A percentile compares a stretch with the other conserved stretches of the same genome.
Conservation (phyloP, 352 stramenopile species). For the Pythium monospermum region DNA sequence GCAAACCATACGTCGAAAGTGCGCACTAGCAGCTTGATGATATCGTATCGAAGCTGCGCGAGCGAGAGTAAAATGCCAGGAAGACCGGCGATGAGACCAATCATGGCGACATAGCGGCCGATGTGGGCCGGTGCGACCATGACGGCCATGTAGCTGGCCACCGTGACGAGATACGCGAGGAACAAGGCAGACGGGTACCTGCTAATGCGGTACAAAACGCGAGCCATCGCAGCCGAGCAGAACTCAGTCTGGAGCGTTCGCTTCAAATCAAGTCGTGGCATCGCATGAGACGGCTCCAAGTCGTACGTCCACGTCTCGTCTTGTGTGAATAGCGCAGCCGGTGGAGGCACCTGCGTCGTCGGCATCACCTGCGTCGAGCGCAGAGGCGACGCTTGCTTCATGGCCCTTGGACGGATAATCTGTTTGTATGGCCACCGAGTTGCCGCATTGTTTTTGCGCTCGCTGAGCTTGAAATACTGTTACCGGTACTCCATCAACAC, state of each 20-base stretch:
- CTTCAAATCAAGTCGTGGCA: constrained; percentile 15
- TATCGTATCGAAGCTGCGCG: constrained; percentile 12
- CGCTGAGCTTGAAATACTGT: too few species aligned
- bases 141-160: constrained; percentile 4
- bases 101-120: constrained; percentile 7
- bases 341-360: too few species aligned
- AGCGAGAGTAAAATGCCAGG: constrained; percentile 3
- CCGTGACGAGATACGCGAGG: background rate
- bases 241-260: constrained; percentile 15
- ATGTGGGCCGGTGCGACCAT: constrained; percentile 1
- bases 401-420: too few species aligned
- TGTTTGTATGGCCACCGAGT: too few species aligned
- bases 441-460: too few species aligned
- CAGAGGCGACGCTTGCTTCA: too few species aligned
- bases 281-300: constrained; percentile 2
- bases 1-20: constrained; percentile 20
- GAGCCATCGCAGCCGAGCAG: constrained; percentile 5
- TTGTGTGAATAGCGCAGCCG: too few species aligned
- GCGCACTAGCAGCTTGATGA: constrained; percentile 7
- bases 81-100: constrained; percentile 1
- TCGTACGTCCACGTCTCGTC: constrained; percentile 15
- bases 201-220: background rate
- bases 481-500: too few species aligned
- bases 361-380: too few species aligned
- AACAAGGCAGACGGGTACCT: background rate